Evolutionary conservation across 306 rosid genomes (phyloP).

Genomic region (Trichosanthes truncata): DNA sequence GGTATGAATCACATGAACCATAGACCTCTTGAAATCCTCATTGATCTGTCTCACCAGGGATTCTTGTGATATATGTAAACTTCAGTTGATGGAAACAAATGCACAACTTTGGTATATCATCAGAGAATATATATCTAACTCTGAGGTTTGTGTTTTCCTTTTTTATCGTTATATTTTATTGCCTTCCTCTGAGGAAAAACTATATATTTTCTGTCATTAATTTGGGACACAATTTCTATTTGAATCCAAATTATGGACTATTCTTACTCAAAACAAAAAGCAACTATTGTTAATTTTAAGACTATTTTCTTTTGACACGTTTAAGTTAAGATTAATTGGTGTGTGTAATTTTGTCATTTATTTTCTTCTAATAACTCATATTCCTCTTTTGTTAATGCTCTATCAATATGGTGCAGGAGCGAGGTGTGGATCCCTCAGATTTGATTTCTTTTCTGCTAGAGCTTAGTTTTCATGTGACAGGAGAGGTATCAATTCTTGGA

Average conservation of each 20-base stretch:
- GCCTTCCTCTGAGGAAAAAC: not conserved
- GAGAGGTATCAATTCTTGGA: conserved; percentile 52
- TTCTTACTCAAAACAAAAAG: not conserved
- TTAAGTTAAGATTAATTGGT: not conserved
- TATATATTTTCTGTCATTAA: not conserved
- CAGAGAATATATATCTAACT: conserved; percentile 87
- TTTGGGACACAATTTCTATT: not conserved
- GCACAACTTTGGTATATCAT: conserved; percentile 98
- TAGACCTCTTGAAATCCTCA: conserved; percentile 22
- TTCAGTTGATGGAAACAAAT: conserved; percentile 91
- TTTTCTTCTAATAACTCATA: conserved; percentile 10
- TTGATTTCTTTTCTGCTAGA: conserved; percentile 85
- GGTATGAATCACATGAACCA: conserved; percentile 51
- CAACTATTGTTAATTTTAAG: not conserved
- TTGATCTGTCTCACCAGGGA: conserved; percentile 19
- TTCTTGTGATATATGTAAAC: conserved; percentile 25
- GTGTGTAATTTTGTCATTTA: not conserved
- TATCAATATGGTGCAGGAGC: conserved; percentile 47
- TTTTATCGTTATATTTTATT: not conserved
- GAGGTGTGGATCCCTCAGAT: conserved; percentile 79
- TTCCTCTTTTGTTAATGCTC: conserved; percentile 1
- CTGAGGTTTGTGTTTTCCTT: conserved; percentile 46
- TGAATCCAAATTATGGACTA: not conserved
- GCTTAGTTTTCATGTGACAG: conserved; percentile 94
- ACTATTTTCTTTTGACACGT: not conserved